Evolutionary conservation across 2,329 filamentous ascomycete genomes (phyloP), one percentile per base, ranked within the genome.

Genomic region (Teratosphaeria viscida): DNA sequence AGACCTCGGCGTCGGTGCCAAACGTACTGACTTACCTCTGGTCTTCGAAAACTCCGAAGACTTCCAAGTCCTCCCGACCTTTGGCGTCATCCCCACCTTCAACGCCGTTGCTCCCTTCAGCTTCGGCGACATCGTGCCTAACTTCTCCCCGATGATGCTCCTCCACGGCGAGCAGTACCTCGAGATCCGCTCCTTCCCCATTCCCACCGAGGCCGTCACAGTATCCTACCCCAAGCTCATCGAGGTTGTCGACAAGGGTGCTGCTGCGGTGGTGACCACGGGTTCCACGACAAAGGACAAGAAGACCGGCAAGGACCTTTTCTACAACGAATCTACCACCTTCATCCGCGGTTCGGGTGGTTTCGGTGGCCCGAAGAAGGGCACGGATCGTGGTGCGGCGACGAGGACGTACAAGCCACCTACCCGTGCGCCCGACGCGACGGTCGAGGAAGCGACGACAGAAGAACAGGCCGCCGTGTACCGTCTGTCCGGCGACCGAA

Each of bases 81-180:
- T 89, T 70, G 94, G 92, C 73, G 94, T 97, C 63, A 87, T 99
- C 68, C 94, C 94, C n/a, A 88, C 86, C 69, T 96, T 97, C 79
- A 88, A 88, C 77, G 87, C 90, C 62, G 82, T 88, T 66, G 79
- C 85, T 62, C 90, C 92, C 32, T 97, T 88, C 79, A 85, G 81
- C 74, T 82, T 94, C 69, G 84, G 85, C 71, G 85, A 92, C 60
- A 83, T 99, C 62, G 88, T 97, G 32, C 91, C 92, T 74, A 95
- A 97, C 81, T 99, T 96, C 81, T 90, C 85, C 43, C 92, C 92
- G 63, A 96, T 96, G 90, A 96, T 96, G 91, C 85, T 99, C 56
- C 87, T 99, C 27, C 94, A 99, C 78, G 94, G 94, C 72, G 94
- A 99, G 81, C 94, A 99, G 76, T 99, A 92, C 78, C 89, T 99